A percentile compares a stretch with the other conserved stretches of the same genome.
Evolutionary conservation across 495 filamentous ascomycete genomes (phyloP).

Genomic region (Neohortaea acidophila): DNA sequence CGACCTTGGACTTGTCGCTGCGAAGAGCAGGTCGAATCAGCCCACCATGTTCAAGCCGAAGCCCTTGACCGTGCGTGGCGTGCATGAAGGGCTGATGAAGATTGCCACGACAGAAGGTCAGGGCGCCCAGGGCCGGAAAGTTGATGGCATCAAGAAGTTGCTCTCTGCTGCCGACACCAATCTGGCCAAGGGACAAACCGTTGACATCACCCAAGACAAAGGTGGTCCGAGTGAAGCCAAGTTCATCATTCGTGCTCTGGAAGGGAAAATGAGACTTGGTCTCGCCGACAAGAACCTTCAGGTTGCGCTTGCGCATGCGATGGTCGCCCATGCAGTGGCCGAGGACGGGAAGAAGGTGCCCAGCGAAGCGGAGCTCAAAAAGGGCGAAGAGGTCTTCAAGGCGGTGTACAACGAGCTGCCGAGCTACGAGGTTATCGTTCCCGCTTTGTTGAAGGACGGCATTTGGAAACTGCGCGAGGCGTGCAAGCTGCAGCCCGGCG

Average conservation of each 20-base stretch:
- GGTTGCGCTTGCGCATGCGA: constrained; percentile 73
- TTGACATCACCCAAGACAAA: constrained; percentile 84
- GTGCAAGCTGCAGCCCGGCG: constrained; percentile 86
- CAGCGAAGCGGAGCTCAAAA: constrained; percentile 55
- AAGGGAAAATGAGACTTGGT: constrained; percentile 83
- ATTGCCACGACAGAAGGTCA: constrained; percentile 80
- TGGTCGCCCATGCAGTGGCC: constrained; percentile 65
- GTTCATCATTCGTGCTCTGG: constrained; percentile 78
- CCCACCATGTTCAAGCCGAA: constrained; percentile 97
- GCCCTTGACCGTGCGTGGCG: constrained; percentile 67
- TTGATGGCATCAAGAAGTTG: constrained; percentile 87
- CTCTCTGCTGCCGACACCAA: constrained; percentile 69
- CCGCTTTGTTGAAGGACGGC: constrained; percentile 70
- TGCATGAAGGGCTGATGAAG: constrained; percentile 73
- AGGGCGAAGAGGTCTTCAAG: constrained; percentile 75
- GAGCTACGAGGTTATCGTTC: constrained; percentile 89
- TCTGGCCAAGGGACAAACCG: constrained; percentile 37
- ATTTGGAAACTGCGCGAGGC: constrained; percentile 64
- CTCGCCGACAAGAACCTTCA: constrained; percentile 86
- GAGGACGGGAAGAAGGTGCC: constrained; percentile 50
- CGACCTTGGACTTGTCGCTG: constrained; percentile 84
- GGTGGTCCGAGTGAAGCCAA: constrained; percentile 92
- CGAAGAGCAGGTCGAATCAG: constrained; percentile 85
- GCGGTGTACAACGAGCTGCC: constrained; percentile 86
- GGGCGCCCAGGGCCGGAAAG: constrained; percentile 77